Evolutionary conservation across 176 grass and related monocot species (phyloP), one percentile per base, ranked within the genome.

Genomic region (Eragrostis curvula): DNA sequence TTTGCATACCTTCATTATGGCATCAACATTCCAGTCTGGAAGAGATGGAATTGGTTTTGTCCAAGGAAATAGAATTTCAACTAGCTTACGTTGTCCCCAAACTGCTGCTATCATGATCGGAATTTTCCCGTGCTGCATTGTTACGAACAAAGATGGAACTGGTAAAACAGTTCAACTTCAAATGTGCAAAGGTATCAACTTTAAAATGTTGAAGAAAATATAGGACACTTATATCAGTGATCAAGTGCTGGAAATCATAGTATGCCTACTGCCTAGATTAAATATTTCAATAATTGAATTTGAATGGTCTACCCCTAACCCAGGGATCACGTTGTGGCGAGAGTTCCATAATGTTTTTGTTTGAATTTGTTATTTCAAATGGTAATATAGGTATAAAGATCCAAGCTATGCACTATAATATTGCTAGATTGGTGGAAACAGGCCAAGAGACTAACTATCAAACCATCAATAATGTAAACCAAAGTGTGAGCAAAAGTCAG

Each of bases 41-140:
- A 83, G 0, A 66, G 17, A 78, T 74, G 77, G 50, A 57, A 86
- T 74, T 62, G 79, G 74, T 83, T 69, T 87, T 52, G 74, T 81
- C 16, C 21, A 29, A 68, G 70, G 73, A 72, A 90, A 83, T 39
- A 90, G 47, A 67, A 90, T 87, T 87, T 90, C 56, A 23, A 90
- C 79, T 68, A 71, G 46, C 13, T 90, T 79, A 40, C 77, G 67
- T 73, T 73, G 45, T 44, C 66, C 78, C 39, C 6, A 18, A 64
- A 30, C 9, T 66, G 88, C 84, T 20, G 88, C 32, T 23, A 16
- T 21, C 51, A 83, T 59, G 39, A 83, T 87, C 51, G 84, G 84
- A 43, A 57, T 49, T n/a, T 3, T 23, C 11, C 79, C 84, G 36
- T 53, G 23, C 88, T 87, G 47, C 20, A 70, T 64, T 13, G 24